These are phyloP conservation scores for Curvularia spicifera DNA, from an alignment of 2,329 filamentous ascomycete species.

Conservation along the genomic window DNA sequence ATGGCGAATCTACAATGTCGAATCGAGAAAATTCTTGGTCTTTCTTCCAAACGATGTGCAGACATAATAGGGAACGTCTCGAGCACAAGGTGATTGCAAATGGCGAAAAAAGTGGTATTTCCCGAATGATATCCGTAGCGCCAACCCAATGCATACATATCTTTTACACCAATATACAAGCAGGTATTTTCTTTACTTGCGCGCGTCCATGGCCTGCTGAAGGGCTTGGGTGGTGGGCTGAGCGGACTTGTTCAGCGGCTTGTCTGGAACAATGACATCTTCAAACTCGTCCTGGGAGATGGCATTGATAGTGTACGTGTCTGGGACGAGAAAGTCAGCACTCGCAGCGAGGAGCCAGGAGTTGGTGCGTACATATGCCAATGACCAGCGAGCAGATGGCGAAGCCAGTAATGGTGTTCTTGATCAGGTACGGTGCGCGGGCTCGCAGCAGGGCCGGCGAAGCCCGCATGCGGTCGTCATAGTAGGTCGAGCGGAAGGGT, in stretches of 20 bases:
- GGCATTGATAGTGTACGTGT: slow-evolving; percentile 76
- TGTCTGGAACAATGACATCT: slow-evolving; percentile 87
- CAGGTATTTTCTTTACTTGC: slow-evolving; percentile 27
- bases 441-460: slow-evolving; percentile 89
- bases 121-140: slow-evolving; percentile 30
- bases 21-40: not conserved
- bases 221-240: slow-evolving; percentile 40
- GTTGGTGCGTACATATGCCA: slow-evolving; percentile 73
- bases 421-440: slow-evolving; percentile 87
- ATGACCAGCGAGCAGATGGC: slow-evolving; percentile 76
- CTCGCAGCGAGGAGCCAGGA: not conserved
- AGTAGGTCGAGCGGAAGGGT: slow-evolving; percentile 78
- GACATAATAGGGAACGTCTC: not conserved
- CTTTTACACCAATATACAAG: slow-evolving; percentile 37
- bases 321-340: slow-evolving; percentile 50
- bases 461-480: slow-evolving; percentile 85
- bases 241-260: slow-evolving; percentile 60
- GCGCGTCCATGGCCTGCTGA: slow-evolving; percentile 39
- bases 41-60: not conserved
- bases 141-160: slow-evolving; percentile 39
- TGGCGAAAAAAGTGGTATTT: slow-evolving; percentile 22
- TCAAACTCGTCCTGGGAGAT: slow-evolving; percentile 97
- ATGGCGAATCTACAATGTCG: not conserved
- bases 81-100: slow-evolving; percentile 4
- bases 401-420: slow-evolving; percentile 83